These are phyloP conservation scores for Prototheca cutis DNA, from an alignment of 163 green algal species.

Conservation along the genomic window DNA sequence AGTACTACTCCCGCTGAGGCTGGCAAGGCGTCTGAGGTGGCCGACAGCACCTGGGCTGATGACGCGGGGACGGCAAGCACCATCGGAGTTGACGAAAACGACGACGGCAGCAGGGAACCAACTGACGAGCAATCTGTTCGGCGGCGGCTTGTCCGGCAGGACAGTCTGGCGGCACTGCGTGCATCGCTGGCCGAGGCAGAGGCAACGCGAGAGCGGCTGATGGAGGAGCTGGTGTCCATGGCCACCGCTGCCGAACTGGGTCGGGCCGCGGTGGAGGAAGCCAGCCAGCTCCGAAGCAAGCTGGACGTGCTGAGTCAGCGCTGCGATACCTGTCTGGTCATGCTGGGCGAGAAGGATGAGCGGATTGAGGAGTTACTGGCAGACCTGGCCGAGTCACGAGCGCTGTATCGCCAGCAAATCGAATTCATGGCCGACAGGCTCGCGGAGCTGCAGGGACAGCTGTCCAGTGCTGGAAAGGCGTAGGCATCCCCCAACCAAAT, in stretches of 20 bases:
- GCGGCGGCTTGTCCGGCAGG: no score
- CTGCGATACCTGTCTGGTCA: constrained; percentile 16
- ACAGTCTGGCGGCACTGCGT: constrained; percentile 45
- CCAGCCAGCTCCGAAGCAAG: constrained; percentile 18
- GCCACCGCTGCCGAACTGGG: constrained; percentile 36
- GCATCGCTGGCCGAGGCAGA: constrained; percentile 52
- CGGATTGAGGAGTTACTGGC: constrained; percentile 72
- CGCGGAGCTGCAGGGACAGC: background rate
- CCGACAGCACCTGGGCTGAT: background rate
- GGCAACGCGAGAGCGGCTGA: constrained; percentile 52
- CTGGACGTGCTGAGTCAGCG: constrained; percentile 35
- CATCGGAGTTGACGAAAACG: no score
- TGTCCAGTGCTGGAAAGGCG: no score
- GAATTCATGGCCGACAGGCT: constrained; percentile 44
- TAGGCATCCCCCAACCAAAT: no score
- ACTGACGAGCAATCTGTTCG: no score
- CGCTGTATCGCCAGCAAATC: constrained; percentile 76
- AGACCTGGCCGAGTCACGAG: constrained; percentile 76
- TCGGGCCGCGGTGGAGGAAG: constrained; percentile 19
- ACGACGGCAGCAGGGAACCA: no score
- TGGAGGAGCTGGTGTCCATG: constrained; percentile 62
- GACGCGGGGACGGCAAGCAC: background rate
- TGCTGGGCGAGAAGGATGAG: constrained; percentile 71
- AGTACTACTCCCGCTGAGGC: no score
- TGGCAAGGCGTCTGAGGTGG: background rate